phyloP scores from a whole-genome alignment of 768 basidiomycete species.

The Russula compacta region DNA sequence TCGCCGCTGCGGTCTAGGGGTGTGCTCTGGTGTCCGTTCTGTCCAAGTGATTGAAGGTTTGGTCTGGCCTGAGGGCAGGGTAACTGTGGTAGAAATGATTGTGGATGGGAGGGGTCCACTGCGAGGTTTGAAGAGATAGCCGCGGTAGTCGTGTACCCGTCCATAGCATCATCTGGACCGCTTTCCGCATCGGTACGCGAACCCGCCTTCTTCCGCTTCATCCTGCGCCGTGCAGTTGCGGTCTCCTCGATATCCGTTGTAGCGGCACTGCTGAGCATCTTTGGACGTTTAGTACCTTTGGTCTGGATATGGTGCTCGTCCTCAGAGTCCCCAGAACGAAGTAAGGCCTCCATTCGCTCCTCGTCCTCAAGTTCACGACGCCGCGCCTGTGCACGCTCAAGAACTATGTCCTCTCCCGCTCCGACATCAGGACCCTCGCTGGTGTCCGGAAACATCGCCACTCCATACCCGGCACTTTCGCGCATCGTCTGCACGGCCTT shows the following conservation, averaged over 20 bases:
- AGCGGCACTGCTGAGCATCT: not conserved
- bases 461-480: constrained; percentile 76
- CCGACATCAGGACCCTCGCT: constrained; percentile 29
- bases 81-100: not conserved
- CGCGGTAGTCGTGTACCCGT: not conserved
- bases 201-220: constrained; percentile 17
- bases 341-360: constrained; percentile 29
- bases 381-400: constrained; percentile 35
- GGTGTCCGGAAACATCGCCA: constrained; percentile 74
- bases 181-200: constrained; percentile 8
- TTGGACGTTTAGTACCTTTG: constrained; percentile 12
- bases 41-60: not conserved
- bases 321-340: constrained; percentile 20
- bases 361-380: constrained; percentile 35
- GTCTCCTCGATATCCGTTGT: constrained; percentile 8
- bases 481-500: constrained; percentile 54
- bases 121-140: not conserved
- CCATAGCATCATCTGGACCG: not conserved
- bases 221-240: not conserved
- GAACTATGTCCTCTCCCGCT: constrained; percentile 36
- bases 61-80: not conserved
- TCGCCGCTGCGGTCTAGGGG: not conserved
- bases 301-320: not conserved
- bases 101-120: not conserved
- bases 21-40: not conserved